Conservation (phyloP, 345 rosid species). For the Luvunga scandens region DNA sequence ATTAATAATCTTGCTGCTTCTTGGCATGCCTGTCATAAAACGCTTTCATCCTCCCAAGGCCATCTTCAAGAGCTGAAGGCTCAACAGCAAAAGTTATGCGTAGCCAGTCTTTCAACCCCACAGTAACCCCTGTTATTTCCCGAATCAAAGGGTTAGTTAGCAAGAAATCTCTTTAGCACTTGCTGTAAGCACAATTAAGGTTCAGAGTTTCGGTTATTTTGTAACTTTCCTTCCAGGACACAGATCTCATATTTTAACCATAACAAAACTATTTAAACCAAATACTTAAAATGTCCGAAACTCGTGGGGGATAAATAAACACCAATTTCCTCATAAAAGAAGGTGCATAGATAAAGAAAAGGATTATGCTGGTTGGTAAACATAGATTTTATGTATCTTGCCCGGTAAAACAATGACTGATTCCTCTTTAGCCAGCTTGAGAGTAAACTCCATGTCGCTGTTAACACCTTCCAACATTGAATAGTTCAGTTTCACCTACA, state of each 20-base stretch:
- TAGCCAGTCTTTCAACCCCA: slow-evolving; percentile 52
- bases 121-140: slow-evolving; percentile 22
- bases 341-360: too few species aligned
- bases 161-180: background rate
- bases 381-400: background rate
- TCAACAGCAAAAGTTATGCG: slow-evolving; percentile 38
- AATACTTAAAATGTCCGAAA: too few species aligned
- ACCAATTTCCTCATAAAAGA: background rate
- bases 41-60: slow-evolving; percentile 37
- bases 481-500: slow-evolving; percentile 53
- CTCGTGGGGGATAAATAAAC: too few species aligned
- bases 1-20: background rate
- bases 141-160: background rate
- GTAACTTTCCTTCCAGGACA: too few species aligned
- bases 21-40: slow-evolving; percentile 46
- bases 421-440: slow-evolving; percentile 65
- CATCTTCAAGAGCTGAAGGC: slow-evolving; percentile 32
- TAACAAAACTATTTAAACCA: too few species aligned
- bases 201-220: too few species aligned
- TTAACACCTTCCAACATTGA: slow-evolving; percentile 53
- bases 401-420: slow-evolving; percentile 77
- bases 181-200: background rate
- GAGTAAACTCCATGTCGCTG: slow-evolving; percentile 62
- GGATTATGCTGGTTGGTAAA: too few species aligned
- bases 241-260: too few species aligned